A percentile compares a stretch with the other conserved stretches of the same genome.
Conservation (phyloP, 2,329 filamentous ascomycete genomes). For the Seiridium cupressi region DNA sequence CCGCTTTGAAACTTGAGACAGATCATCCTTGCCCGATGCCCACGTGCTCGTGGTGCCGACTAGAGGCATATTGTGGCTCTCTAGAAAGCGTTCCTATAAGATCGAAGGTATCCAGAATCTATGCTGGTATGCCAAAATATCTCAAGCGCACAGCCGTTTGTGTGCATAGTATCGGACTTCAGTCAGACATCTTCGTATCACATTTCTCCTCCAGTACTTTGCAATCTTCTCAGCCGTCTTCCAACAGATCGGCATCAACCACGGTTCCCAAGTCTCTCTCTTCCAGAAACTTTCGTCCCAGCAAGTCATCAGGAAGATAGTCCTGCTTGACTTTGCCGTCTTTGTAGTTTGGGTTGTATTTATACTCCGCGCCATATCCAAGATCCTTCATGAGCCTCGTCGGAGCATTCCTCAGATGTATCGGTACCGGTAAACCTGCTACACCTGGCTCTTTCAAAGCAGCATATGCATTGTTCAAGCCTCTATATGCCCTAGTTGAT, state of each 20-base stretch:
- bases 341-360: slow-evolving; percentile 90
- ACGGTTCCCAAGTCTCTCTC: slow-evolving; percentile 75
- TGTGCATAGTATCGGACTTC: neutral
- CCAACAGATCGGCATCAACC: slow-evolving; percentile 67
- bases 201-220: neutral
- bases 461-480: slow-evolving; percentile 74
- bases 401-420: slow-evolving; percentile 89
- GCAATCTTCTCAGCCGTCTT: slow-evolving; percentile 19
- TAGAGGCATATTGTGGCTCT: neutral
- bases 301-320: slow-evolving; percentile 79
- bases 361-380: slow-evolving; percentile 88
- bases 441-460: slow-evolving; percentile 81
- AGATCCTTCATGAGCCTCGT: slow-evolving; percentile 91
- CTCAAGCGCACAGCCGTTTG: neutral
- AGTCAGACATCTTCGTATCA: neutral
- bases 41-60: neutral
- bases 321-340: slow-evolving; percentile 82
- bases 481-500: slow-evolving; percentile 83
- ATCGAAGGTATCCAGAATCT: neutral
- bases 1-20: too few species aligned
- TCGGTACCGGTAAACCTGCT: slow-evolving; percentile 76
- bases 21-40: too few species aligned
- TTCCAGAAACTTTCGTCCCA: slow-evolving; percentile 73
- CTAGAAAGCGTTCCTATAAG: neutral
- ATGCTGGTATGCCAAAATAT: neutral